Evolutionary conservation across 1,284 basidiomycete species (phyloP), one percentile per base, ranked within the genome.

Genomic region (Irpex sp.): DNA sequence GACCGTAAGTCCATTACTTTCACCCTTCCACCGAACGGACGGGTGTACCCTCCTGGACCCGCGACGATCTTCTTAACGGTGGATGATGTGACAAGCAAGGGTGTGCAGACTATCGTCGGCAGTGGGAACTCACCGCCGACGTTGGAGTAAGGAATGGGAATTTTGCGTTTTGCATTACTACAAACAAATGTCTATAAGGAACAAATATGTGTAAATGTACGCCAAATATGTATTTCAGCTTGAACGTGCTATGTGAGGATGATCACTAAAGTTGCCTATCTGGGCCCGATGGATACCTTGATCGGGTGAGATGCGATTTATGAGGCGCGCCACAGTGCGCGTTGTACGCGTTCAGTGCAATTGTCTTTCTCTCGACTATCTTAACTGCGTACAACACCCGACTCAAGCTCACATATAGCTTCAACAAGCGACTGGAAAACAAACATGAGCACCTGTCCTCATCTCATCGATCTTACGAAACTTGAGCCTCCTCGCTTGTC

Each of bases 31-130:
- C 79, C 80, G 2, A 79, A 76, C 60, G 77, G 77, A 60, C 72
- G 76, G 9, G 75, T 84, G 21, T 82, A 81, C 66, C 82, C 81
- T 6, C 81, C 83, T 26, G 85, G 84, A 9, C 83, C 82, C 13
- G 85, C 76, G 65, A 69, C 58, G 68, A 75, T 76, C 71, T 85
- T 73, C 78, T 71, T 72, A 70, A 81, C 68, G 65, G 75, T 84
- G 33, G 64, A 65, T 55, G 61, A 65, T 50, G 64, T 65, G 46
- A 56, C 64, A 26, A 61, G 61, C 37, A 15, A n/a, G 4, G 64
- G 64, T 8, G 51, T 53, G 35, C 61, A 61, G n/a, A 49, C 62
- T 31, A 65, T 65, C 55, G 58, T 63, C 35, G 64, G 64, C 49
- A 65, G 58, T 31, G 64, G 64, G 8, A 55, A 47, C 37, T 37